Evolutionary conservation across 2,329 filamentous ascomycete genomes (phyloP).

Genomic region (Aaosphaeria arxii): DNA sequence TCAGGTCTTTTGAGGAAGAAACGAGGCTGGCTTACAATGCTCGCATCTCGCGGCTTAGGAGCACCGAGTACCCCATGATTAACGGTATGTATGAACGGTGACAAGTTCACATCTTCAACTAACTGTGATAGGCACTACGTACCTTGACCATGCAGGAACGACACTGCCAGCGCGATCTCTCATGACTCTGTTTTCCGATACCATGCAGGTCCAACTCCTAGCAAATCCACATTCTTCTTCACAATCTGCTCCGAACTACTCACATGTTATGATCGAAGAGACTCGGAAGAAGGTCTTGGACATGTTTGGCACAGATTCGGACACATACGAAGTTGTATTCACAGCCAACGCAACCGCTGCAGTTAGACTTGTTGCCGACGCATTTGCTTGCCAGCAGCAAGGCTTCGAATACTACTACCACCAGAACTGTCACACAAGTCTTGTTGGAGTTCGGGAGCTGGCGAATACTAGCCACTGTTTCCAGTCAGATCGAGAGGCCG

Average conservation of each 20-base stretch:
- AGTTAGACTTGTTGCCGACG: slow-evolving; percentile 80
- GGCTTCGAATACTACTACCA: slow-evolving; percentile 84
- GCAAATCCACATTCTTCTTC: slow-evolving; percentile 68
- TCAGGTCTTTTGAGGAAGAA: no score
- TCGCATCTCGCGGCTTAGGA: slow-evolving; percentile 18
- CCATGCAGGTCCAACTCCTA: slow-evolving; percentile 58
- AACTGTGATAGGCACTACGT: slow-evolving; percentile 30
- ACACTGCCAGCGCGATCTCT: slow-evolving; percentile 51
- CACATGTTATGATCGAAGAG: slow-evolving; percentile 56
- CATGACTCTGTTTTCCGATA: slow-evolving; percentile 53
- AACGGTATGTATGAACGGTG: slow-evolving; percentile 3
- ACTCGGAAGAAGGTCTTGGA: slow-evolving; percentile 47
- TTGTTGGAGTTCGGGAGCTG: slow-evolving; percentile 74
- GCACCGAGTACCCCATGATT: slow-evolving; percentile 10
- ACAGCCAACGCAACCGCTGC: slow-evolving; percentile 91
- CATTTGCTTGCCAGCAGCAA: slow-evolving; percentile 58
- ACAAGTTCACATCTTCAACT: neutral
- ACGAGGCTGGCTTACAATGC: slow-evolving; percentile 14
- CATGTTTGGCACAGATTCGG: slow-evolving; percentile 78
- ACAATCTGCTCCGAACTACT: slow-evolving; percentile 56
- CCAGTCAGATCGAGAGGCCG: slow-evolving; percentile 57
- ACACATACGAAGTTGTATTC: slow-evolving; percentile 82
- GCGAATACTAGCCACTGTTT: slow-evolving; percentile 65
- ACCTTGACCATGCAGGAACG: slow-evolving; percentile 57
- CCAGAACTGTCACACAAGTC: slow-evolving; percentile 77